A percentile compares a stretch with the other conserved stretches of the same genome.
phyloP scores from a whole-genome alignment of 306 rosid species.

The Dryas octopetala region DNA sequence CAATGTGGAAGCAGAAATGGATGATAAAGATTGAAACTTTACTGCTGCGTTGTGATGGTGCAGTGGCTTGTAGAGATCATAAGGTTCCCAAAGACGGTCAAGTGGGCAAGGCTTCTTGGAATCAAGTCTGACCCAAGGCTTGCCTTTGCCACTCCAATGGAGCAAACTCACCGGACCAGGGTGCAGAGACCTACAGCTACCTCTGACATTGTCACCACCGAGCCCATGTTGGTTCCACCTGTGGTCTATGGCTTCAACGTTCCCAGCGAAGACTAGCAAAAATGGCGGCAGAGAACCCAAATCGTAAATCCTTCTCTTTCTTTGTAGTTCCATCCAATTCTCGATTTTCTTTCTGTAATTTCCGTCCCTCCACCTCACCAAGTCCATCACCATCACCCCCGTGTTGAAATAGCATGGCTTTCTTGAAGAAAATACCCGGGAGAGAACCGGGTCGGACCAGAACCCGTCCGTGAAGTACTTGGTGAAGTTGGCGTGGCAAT shows the following conservation, averaged over 20 bases:
- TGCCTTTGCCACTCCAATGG: slow-evolving; percentile 98
- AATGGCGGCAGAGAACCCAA: slow-evolving; percentile 90
- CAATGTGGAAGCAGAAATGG: slow-evolving; percentile 41
- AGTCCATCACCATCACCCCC: slow-evolving; percentile 92
- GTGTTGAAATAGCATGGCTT: slow-evolving; percentile 90
- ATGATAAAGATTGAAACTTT: slow-evolving; percentile 10
- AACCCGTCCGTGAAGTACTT: slow-evolving; percentile 82
- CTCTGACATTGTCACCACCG: slow-evolving; percentile 88
- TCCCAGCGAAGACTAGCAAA: slow-evolving; percentile 69
- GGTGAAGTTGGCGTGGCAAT: slow-evolving; percentile 94
- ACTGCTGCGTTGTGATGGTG: slow-evolving; percentile 6
- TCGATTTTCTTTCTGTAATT: slow-evolving; percentile 68
- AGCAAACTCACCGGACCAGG: slow-evolving; percentile 90
- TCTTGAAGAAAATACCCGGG: slow-evolving; percentile 54
- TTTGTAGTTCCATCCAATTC: slow-evolving; percentile 89
- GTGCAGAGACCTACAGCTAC: slow-evolving; percentile 77
- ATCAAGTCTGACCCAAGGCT: slow-evolving; percentile 94
- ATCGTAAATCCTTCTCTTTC: slow-evolving; percentile 69
- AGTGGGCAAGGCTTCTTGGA: slow-evolving; percentile 63
- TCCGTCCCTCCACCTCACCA: slow-evolving; percentile 70
- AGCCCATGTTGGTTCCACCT: slow-evolving; percentile 95
- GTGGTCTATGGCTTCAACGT: slow-evolving; percentile 80
- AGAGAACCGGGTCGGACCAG: slow-evolving; percentile 77
- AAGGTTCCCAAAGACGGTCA: slow-evolving; percentile 88
- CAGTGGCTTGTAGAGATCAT: slow-evolving; percentile 58